Conservation (phyloP, 2,329 filamentous ascomycete species). For the Penicillium hesseltinei region DNA sequence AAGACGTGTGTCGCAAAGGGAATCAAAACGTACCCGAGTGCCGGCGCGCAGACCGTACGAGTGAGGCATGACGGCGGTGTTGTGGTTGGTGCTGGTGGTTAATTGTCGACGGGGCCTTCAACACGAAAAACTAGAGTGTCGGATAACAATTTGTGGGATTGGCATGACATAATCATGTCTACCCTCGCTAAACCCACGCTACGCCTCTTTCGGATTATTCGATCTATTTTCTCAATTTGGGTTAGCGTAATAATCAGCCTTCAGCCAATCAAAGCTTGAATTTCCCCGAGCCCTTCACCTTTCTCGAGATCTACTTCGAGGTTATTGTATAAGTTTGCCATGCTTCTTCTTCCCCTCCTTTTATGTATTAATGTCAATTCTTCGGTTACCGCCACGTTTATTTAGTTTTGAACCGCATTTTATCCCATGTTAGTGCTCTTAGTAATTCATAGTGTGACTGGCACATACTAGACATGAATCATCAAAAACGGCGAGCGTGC, state of each 20-base stretch:
- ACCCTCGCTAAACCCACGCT: slow-evolving; percentile 20
- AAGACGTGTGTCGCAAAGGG: slow-evolving; percentile 7
- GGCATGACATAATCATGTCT: slow-evolving; percentile 17
- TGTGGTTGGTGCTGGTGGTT: slow-evolving; percentile 43
- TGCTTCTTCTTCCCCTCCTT: not conserved
- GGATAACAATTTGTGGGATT: slow-evolving; percentile 7
- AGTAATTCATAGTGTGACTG: not conserved
- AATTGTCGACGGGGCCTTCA: slow-evolving; percentile 35
- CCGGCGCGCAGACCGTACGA: slow-evolving; percentile 81
- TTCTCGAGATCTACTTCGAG: not conserved
- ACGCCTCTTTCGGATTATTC: not conserved
- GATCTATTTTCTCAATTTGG: not conserved
- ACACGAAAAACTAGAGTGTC: slow-evolving; percentile 16
- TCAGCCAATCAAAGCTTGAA: slow-evolving; percentile 1
- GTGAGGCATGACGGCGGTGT: slow-evolving; percentile 74
- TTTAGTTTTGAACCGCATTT: not conserved
- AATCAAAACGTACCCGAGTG: slow-evolving; percentile 67
- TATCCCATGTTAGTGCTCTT: not conserved
- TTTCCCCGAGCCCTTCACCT: not conserved
- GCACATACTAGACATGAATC: not conserved
- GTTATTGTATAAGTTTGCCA: not conserved
- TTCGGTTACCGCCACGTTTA: not conserved
- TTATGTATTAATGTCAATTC: not conserved
- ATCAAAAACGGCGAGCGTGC: not conserved
- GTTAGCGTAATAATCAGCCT: not conserved